Conservation (phyloP, 441 rosid genomes). For the Adansonia gregorii region DNA sequence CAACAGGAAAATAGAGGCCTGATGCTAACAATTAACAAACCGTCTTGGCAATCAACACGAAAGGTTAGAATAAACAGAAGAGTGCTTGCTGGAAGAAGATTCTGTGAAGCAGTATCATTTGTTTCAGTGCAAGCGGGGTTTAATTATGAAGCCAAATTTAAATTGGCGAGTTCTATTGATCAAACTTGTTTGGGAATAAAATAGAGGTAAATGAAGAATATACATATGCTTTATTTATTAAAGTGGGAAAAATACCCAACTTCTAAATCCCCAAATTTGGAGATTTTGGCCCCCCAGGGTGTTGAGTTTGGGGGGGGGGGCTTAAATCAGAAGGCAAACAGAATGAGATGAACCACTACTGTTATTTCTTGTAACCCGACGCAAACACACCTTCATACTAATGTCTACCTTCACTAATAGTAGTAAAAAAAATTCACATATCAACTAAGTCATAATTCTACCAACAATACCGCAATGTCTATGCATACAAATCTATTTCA, state of each 20-base stretch:
- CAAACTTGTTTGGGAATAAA: background rate
- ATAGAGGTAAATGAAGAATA: background rate
- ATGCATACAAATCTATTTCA: background rate
- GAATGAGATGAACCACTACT: background rate
- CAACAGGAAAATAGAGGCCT: background rate
- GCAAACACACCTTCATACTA: background rate
- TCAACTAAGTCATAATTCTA: background rate
- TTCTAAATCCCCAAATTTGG: background rate
- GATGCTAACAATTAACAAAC: background rate
- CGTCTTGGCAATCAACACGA: background rate
- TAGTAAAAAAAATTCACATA: background rate
- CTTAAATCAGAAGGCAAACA: background rate
- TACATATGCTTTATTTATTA: background rate
- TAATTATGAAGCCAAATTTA: background rate
- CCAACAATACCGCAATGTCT: background rate
- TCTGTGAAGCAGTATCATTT: background rate
- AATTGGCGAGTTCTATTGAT: background rate
- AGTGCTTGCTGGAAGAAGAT: background rate
- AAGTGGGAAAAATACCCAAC: background rate
- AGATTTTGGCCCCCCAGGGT: background rate
- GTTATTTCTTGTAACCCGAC: background rate
- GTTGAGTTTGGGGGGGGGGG: background rate
- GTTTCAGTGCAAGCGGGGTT: background rate
- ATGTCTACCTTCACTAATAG: background rate
- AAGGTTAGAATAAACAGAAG: background rate